Conservation (phyloP, 140 eudicot genomes). For the Cichorium intybus region DNA sequence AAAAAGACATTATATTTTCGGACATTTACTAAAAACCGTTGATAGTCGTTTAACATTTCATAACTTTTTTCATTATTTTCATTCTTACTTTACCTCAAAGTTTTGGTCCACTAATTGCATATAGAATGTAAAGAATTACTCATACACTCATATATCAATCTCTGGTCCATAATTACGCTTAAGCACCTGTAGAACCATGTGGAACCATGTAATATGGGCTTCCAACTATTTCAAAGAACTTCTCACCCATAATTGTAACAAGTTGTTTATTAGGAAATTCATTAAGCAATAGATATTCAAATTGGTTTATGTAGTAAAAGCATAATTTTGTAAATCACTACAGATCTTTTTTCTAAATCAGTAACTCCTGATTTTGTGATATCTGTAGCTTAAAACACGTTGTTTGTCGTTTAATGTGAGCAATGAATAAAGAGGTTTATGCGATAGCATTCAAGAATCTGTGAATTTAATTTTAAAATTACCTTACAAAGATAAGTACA, state of each 20-base stretch:
- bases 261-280: background rate
- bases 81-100: too few species aligned
- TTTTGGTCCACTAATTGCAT: too few species aligned
- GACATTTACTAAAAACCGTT: too few species aligned
- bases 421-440: background rate
- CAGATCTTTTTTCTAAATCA: background rate
- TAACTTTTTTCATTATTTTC: too few species aligned
- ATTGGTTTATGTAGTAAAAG: too few species aligned
- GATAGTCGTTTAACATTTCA: too few species aligned
- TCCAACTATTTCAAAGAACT: conserved; percentile 90
- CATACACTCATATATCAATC: conserved; percentile 96
- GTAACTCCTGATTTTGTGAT: background rate
- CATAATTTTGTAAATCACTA: background rate
- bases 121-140: conserved; percentile 80
- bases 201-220: conserved; percentile 98
- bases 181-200: conserved; percentile 88
- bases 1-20: too few species aligned
- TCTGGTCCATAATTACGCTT: conserved; percentile 95
- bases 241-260: conserved; percentile 56
- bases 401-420: background rate
- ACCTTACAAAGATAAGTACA: too few species aligned
- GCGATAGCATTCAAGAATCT: too few species aligned
- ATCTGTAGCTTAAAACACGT: too few species aligned
- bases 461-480: too few species aligned
- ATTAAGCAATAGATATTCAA: conserved; percentile 3